Percentiles rank a stretch among this genome's conserved stretches.
phyloP scores from a whole-genome alignment of 139 green algal species.

The Gonium pectorale region DNA sequence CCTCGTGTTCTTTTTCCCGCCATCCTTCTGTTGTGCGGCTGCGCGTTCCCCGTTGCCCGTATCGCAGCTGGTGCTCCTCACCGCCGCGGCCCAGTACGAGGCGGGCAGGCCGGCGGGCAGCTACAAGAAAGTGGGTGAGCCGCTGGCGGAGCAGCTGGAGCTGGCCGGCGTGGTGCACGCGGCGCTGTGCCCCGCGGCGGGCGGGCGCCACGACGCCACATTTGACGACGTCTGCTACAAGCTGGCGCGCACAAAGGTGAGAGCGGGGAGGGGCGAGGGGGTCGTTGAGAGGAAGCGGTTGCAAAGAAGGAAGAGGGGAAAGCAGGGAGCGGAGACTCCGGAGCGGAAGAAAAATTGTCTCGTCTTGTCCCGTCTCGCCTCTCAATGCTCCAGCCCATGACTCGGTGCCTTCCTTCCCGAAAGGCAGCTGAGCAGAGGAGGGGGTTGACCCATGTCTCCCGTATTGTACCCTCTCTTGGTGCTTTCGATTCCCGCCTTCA shows the following conservation, averaged over 20 bases:
- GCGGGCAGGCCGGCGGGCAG: slow-evolving; percentile 45
- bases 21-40: not conserved
- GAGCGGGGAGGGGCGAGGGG: not conserved
- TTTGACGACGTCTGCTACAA: slow-evolving; percentile 79
- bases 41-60: not conserved
- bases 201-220: slow-evolving; percentile 56
- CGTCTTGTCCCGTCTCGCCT: too few relatives aligned
- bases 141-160: slow-evolving; percentile 60
- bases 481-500: not conserved
- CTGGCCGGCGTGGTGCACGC: slow-evolving; percentile 61
- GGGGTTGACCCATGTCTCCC: not conserved
- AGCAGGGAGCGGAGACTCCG: not conserved
- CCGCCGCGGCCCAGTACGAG: slow-evolving; percentile 54
- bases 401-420: not conserved
- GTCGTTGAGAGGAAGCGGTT: not conserved
- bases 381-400: too few relatives aligned
- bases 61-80: slow-evolving; percentile 54
- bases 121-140: slow-evolving; percentile 70
- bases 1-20: not conserved
- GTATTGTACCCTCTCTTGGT: not conserved
- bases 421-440: not conserved
- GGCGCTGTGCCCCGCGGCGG: slow-evolving; percentile 58
- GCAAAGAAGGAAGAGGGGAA: too few relatives aligned
- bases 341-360: not conserved
- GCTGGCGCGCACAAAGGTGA: slow-evolving; percentile 76